Base-by-base conservation (phyloP, 805 yeast genomes). In the Metschnikowia aberdeeniae region DNA sequence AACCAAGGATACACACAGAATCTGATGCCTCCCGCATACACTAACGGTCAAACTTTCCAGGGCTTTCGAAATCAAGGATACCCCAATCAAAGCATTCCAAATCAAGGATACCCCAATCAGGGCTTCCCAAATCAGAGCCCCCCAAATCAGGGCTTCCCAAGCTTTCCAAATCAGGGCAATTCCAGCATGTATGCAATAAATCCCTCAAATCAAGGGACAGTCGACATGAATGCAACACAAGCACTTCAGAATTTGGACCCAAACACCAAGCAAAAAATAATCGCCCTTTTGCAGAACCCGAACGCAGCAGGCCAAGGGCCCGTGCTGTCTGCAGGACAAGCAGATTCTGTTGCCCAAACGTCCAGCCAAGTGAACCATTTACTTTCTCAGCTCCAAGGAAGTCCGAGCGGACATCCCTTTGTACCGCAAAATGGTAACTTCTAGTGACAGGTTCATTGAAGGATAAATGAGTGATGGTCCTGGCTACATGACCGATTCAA, bases 231-330 rank as follows among this genome's bases (percentile, higher is more conserved):
- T n/a, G 40, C 40, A 6, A 33, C 17, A 20, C 59, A 57, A 28
- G 53, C 57, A 2, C 50, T 57, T 30, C 58, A 57, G 43, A 53
- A 49, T 19, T 46, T 68, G 49, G 69, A 66, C 42, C 68, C 69
- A 3, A 51, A 57, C 14, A 56, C 71, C 17, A 59, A 62, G 56
- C 72, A 67, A 44, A 64, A 54, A 42, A 59, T 67, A 49, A 54
- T 68, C 10, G 51, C 55, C 12, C 45, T 63, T 12, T 53, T 68
- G 26, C 64, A 57, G 37, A 62, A 55, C 19, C 50, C 30, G 22
- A 44, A 29, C 30, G 29, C 27, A 14, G 39, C 36, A 5, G 31
- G 27, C 12, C 46, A 34, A 13, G 36, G 37, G 22, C 22, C 31
- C 1, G 28, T 36, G 7, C 42, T 38, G 6, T 42, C 38, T 28